Evolutionary conservation across 192 early-diverging fungal species (phyloP).

Genomic region (Phlyctochytrium bullatum): DNA sequence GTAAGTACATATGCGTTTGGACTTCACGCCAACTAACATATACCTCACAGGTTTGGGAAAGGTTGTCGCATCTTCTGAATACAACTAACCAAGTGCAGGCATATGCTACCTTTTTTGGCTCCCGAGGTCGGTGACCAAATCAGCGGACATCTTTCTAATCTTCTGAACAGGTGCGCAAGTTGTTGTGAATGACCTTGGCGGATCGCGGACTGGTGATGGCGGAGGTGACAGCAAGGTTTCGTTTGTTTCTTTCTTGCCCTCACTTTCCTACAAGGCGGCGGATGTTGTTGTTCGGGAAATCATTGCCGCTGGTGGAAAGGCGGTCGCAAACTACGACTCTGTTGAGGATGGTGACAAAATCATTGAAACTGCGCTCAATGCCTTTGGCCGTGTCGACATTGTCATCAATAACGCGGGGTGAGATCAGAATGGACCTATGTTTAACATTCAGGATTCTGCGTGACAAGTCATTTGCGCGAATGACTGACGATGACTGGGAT

Average conservation of each 20-base stretch:
- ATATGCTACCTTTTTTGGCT: conserved; percentile 89
- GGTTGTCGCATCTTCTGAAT: conserved; percentile 14
- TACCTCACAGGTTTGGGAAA: conserved; percentile 50
- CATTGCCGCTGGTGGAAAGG: conserved; percentile 78
- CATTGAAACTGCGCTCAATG: conserved; percentile 92
- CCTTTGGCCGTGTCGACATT: conserved; percentile 93
- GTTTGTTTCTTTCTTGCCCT: neutral
- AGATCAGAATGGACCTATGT: neutral
- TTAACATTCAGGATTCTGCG: conserved; percentile 68
- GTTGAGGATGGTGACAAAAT: conserved; percentile 98
- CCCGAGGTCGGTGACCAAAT: conserved; percentile 44
- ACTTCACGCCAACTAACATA: no score
- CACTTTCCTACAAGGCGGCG: conserved; percentile 57
- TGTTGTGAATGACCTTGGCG: conserved; percentile 95
- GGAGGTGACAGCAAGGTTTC: conserved; percentile 51
- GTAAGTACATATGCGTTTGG: no score
- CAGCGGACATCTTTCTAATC: neutral
- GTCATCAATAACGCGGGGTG: conserved; percentile 96
- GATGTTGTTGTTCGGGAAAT: conserved; percentile 97
- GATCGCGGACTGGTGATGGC: conserved; percentile 73
- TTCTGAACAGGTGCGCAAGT: conserved; percentile 81
- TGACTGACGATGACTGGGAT: conserved; percentile 99
- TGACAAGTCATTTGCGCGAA: conserved; percentile 93
- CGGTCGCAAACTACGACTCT: conserved; percentile 96
- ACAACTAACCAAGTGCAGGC: no score